Base-by-base conservation (phyloP, 768 basidiomycete genomes). In the Leucosporidium scottii region DNA sequence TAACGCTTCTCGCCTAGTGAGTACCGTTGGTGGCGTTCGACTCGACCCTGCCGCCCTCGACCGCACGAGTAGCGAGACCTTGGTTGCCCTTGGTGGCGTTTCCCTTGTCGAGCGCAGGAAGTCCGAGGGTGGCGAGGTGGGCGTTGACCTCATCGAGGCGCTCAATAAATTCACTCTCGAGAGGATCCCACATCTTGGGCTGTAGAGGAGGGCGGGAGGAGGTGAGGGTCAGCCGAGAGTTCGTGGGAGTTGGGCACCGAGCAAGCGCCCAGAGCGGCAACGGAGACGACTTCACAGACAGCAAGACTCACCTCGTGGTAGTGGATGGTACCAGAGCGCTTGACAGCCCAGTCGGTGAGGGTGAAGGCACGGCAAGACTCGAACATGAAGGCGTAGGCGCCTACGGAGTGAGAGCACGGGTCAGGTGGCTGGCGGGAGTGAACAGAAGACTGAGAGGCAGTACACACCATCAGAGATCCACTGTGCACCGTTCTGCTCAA, bases 341-440 rank as follows among this genome's bases (percentile, higher is more conserved):
- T 82, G 79, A 85, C 83, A 1, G 85, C 86, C 68, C 80, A 87
- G 69, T 87, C 86, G 9, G 85, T 85, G 50, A 86, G 79, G 0
- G 84, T 85, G 72, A 86, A 81, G 79, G 83, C 82, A 81, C 85
- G 83, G 83, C 4, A 84, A 82, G 47, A 47, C 58, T 64, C 62
- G 27, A 59, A 65, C 59, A 50, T 62, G 64, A 56, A 27, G 3
- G 57, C 51, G 44, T 60, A 61, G 48, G 23, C 20, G 51, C 39
- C 39, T 44, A 10, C 34, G 39, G 34, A 44, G 39, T 6, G 39
- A 44, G 10, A 44, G 39, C 2, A 2, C 15, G 6, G 39, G 39
- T 44, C 39, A 44, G 39, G 3, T 34, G 34, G 5, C 10, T 34
- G 34, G 4, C 34, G 34, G 15, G 15, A 13, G 3, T 17, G 34